Conservation (phyloP, 2,329 filamentous ascomycete genomes). For the Cadophora sp. region DNA sequence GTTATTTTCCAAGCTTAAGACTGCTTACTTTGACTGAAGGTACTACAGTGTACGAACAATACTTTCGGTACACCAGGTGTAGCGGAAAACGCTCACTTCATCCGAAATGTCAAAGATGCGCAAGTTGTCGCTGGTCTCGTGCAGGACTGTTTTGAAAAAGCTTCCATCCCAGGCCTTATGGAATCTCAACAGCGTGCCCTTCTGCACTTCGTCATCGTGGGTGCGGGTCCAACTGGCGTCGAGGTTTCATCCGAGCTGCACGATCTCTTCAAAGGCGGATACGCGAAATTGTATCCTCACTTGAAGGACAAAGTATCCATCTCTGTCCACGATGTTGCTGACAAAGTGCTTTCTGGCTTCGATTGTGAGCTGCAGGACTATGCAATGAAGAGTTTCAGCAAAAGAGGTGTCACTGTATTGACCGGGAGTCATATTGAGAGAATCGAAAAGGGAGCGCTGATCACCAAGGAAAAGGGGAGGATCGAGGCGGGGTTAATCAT, state of each 20-base stretch:
- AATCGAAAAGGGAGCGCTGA: slow-evolving; percentile 27
- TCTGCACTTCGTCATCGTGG: slow-evolving; percentile 76
- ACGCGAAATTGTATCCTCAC: slow-evolving; percentile 50
- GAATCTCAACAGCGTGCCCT: slow-evolving; percentile 62
- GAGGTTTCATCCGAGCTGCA: slow-evolving; percentile 51
- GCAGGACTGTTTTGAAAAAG: slow-evolving; percentile 62
- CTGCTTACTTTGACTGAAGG: neutral
- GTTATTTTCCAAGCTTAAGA: no score
- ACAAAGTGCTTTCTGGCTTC: slow-evolving; percentile 50
- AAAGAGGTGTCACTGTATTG: slow-evolving; percentile 48
- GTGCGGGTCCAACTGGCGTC: slow-evolving; percentile 65
- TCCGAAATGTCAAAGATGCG: slow-evolving; percentile 42
- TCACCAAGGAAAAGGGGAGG: slow-evolving; percentile 30
- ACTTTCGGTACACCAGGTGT: slow-evolving; percentile 39
- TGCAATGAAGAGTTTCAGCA: slow-evolving; percentile 47
- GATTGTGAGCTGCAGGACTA: slow-evolving; percentile 51
- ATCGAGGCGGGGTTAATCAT: slow-evolving; percentile 28
- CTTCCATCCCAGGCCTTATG: slow-evolving; percentile 65
- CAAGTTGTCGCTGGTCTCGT: slow-evolving; percentile 41
- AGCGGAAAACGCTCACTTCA: slow-evolving; percentile 34
- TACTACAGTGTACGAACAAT: slow-evolving; percentile 22
- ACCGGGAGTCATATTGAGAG: slow-evolving; percentile 41
- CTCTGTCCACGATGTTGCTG: slow-evolving; percentile 53
- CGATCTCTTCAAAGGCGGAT: slow-evolving; percentile 50
- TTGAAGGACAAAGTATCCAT: slow-evolving; percentile 49